Percentiles rank a stretch among this genome's conserved stretches.
These are phyloP conservation scores for Berkeleyomyces rouxiae DNA, from an alignment of 2,329 filamentous ascomycete genomes.

Conservation along the genomic window DNA sequence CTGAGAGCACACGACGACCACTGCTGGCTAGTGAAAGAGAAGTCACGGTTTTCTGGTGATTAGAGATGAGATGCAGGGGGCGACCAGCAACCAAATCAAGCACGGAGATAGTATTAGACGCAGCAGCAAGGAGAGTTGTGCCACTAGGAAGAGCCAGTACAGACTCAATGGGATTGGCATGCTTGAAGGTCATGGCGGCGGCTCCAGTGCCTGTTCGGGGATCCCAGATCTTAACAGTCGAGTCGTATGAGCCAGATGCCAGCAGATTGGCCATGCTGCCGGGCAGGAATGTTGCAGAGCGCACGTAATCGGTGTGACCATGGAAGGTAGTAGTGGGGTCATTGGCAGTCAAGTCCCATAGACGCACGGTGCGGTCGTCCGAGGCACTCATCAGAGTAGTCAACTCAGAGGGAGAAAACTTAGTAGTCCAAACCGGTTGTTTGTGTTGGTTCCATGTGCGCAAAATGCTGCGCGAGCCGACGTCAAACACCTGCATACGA, in stretches of 20 bases:
- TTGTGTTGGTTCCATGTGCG: constrained; percentile 93
- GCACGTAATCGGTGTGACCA: constrained; percentile 86
- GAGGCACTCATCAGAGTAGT: constrained; percentile 78
- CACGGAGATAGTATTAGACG: constrained; percentile 76
- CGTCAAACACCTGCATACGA: constrained; percentile 87
- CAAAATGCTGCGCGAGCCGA: constrained; percentile 71
- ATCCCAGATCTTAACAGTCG: constrained; percentile 89
- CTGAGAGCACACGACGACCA: constrained; percentile 66
- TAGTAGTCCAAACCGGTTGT: constrained; percentile 82
- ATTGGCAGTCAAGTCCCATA: constrained; percentile 85
- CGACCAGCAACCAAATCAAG: constrained; percentile 84
- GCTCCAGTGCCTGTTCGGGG: constrained; percentile 47
- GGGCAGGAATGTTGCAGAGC: constrained; percentile 73
- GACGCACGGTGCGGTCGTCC: constrained; percentile 79
- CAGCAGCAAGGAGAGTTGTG: constrained; percentile 69
- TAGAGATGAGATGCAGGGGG: constrained; percentile 70
- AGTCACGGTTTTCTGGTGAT: constrained; percentile 96
- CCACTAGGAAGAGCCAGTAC: constrained; percentile 78
- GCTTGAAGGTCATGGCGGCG: constrained; percentile 84
- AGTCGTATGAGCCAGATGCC: constrained; percentile 85
- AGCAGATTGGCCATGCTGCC: constrained; percentile 55
- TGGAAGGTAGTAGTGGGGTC: constrained; percentile 60
- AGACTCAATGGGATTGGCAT: constrained; percentile 72
- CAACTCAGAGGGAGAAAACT: constrained; percentile 77
- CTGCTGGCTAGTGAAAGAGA: constrained; percentile 67